Evolutionary conservation across 2,329 filamentous ascomycete genomes (phyloP), one percentile per base, ranked within the genome.

Genomic region (Diaporthe longicolla): DNA sequence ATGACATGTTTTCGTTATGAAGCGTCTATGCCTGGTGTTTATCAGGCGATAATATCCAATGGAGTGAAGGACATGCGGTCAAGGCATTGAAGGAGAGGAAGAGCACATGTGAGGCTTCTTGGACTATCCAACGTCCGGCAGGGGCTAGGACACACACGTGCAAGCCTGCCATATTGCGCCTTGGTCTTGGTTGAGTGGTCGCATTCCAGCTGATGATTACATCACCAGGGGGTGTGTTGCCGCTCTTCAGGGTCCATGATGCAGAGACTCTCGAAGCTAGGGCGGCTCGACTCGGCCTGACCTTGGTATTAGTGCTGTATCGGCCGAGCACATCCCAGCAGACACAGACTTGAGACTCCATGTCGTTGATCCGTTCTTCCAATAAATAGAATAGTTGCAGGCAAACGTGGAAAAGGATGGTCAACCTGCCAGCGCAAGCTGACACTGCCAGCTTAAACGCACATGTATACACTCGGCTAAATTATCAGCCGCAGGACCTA

Each of bases 181-280:
- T 11, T 50, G 9, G n/a, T 32, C 29, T 52, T 52, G 21, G 26
- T 4, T 37, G 32, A 17, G 40, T n/a, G 63, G 48, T 54, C n/a
- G 48, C 63, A 68, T 68, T 68, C 63, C 63, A 68, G 48, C n/a
- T 29, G n/a, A 7, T 68, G 48, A 68, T 68, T 26, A 54, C 63
- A 54, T 68, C 32, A 68, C 45, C 48, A 68, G 63, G 48, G 48
- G 48, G 48, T 26, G 10, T 54, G 32, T 52, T 19, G 24, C 63
- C 63, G 63, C 63, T 40, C n/a, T 68, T 54, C 29, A 54, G 63
- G 63, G 63, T 68, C 63, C 29, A 68, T 68, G 63, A 68, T 68
- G 63, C 45, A 54, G 63, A 54, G 63, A 68, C 63, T 68, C 63
- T 52, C 21, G 8, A 54, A 54, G 63, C 63, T 68, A 68, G 63